Evolutionary conservation across 805 yeast genomes (phyloP), one percentile per base, ranked within the genome.

Genomic region (Candida jianshihensis): DNA sequence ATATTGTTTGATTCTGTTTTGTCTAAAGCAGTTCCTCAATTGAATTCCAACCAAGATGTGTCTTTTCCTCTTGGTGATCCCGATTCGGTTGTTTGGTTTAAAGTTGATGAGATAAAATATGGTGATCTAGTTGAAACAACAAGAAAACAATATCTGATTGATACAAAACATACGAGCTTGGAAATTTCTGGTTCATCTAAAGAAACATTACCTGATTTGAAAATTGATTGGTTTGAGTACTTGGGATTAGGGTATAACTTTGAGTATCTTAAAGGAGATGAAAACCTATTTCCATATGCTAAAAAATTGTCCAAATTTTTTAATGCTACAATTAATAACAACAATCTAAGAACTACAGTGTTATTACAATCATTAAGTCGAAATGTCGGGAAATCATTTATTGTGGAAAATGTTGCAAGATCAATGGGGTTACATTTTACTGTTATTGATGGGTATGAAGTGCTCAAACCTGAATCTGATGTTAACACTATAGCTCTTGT

Each of bases 71-170:
- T 63, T 3, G 86, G 85, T 0, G 67, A 66, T 17, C 77, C 84
- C 1, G 86, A 88, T 53, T 64, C 75, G 0, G 71, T 89, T 15
- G 95, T 88, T 0, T 90, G 96, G 96, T 90, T 88, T 58, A 74
- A 73, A 46, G 72, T 90, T 2, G 66, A 73, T 2, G 80, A 72
- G 4, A 50, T 61, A 5, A 70, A 19, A 19, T 6, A 9, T 13
- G 31, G 69, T 4, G 64, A 57, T 3, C 52, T 59, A 3, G 57
- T 49, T 4, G 47, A 49, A 3, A 43, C 42, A 5, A 35, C 44
- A 20, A 35, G 34, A 17, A 5, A 53, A 42, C 81, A 75, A 47
- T 81, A 61, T 46, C 53, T 78, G 1, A 71, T 89, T 25, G 88
- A 83, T 54, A 78, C 95, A 0, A 43, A 65, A 0, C 71, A 71